Percentiles rank a stretch among this genome's conserved stretches.
Evolutionary conservation across 805 yeast genomes (phyloP).

Genomic region (Wickerhamomyces canadensis): DNA sequence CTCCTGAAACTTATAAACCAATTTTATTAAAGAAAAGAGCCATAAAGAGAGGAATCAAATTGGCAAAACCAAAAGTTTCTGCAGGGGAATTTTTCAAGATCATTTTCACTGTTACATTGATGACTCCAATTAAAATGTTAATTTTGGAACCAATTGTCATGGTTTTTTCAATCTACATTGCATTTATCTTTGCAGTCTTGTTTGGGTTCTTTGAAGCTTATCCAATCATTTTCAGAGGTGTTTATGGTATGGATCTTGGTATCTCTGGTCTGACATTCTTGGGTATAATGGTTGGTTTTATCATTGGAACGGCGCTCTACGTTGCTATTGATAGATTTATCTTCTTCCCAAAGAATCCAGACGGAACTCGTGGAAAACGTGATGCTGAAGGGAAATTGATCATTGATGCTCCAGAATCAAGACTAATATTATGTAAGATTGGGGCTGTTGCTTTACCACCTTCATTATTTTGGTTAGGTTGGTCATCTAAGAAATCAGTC

Average conservation of each 20-base stretch:
- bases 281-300: constrained; percentile 66
- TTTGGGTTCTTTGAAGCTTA: constrained; percentile 79
- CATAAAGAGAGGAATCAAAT: constrained; percentile 47
- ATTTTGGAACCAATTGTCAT: constrained; percentile 70
- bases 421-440: constrained; percentile 54
- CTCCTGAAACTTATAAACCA: constrained; percentile 73
- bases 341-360: constrained; percentile 53
- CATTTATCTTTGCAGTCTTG: constrained; percentile 71
- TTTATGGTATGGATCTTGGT: constrained; percentile 53
- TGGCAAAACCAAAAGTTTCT: constrained; percentile 33
- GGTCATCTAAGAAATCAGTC: constrained; percentile 57
- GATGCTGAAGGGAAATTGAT: constrained; percentile 43
- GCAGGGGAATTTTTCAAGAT: constrained; percentile 34
- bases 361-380: constrained; percentile 55
- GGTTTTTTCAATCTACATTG: constrained; percentile 62
- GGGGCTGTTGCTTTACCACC: constrained; percentile 66
- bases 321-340: constrained; percentile 41
- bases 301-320: constrained; percentile 49
- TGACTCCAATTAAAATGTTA: constrained; percentile 66
- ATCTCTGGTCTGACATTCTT: constrained; percentile 65
- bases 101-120: constrained; percentile 44
- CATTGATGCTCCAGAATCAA: constrained; percentile 54
- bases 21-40: constrained; percentile 58
- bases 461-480: constrained; percentile 74
- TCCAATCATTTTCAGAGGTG: constrained; percentile 67